These are phyloP conservation scores for Piper longum DNA, from an alignment of 164 flowering plant genomes.

Conservation along the genomic window DNA sequence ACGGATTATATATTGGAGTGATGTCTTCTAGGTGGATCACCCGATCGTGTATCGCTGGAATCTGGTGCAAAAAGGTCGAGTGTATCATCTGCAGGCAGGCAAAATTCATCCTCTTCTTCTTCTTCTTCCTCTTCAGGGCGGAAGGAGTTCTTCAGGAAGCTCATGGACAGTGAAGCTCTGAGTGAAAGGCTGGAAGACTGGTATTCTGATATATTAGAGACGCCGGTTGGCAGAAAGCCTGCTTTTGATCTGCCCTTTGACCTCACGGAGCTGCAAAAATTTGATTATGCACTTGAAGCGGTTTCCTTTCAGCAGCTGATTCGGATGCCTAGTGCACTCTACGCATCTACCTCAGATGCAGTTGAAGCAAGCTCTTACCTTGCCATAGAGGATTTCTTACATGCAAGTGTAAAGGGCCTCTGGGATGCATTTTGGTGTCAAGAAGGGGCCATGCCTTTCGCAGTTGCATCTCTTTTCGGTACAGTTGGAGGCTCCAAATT, in stretches of 20 bases:
- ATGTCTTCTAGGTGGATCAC: slow-evolving; percentile 40
- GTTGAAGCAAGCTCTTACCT: slow-evolving; percentile 67
- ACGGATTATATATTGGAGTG: too few species aligned
- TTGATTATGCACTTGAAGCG: slow-evolving; percentile 85
- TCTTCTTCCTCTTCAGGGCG: slow-evolving; percentile 16
- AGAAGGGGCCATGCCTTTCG: slow-evolving; percentile 60
- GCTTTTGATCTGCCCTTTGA: slow-evolving; percentile 74
- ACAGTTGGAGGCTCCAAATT: slow-evolving; percentile 47
- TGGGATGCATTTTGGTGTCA: slow-evolving; percentile 94
- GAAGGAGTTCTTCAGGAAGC: slow-evolving; percentile 61
- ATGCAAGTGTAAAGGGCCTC: slow-evolving; percentile 69
- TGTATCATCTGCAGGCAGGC: slow-evolving; percentile 43
- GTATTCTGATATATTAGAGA: slow-evolving; percentile 34
- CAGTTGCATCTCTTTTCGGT: slow-evolving; percentile 45
- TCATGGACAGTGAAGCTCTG: slow-evolving; percentile 47
- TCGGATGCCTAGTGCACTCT: slow-evolving; percentile 79
- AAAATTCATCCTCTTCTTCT: slow-evolving; percentile 3
- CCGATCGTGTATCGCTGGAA: slow-evolving; percentile 56
- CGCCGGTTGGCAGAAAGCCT: slow-evolving; percentile 13
- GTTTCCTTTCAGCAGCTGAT: slow-evolving; percentile 73
- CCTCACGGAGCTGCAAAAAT: slow-evolving; percentile 72
- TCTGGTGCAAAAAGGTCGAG: slow-evolving; percentile 71
- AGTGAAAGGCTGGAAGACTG: slow-evolving; percentile 45
- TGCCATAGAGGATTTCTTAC: slow-evolving; percentile 85
- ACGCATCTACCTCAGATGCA: slow-evolving; percentile 67